Evolutionary conservation across 129 eudicot species (phyloP), one percentile per base, ranked within the genome.

Genomic region (Flaveria bidentis): DNA sequence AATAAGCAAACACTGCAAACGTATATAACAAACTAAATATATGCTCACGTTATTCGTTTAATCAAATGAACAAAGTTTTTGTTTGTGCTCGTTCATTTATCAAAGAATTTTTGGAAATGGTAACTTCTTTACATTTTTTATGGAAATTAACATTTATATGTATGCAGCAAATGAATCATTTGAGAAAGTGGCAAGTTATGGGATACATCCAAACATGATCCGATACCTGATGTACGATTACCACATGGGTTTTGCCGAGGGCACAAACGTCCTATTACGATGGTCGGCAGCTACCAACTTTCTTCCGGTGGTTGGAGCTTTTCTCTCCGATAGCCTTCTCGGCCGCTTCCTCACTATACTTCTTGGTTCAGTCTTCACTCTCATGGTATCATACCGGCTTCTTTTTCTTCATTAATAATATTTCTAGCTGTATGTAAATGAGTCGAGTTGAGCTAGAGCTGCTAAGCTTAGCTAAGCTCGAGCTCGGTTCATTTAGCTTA

Each of bases 111-210:
- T 5, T 6, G 5, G 1, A 5, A 6, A 0, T 30, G 36, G 36
- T 30, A 3, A 30, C 28, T 26, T 26, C 28, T 26, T 26, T 26
- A 26, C 28, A 26, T 28, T 28, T 28, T 33, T 5, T 33, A 33
- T 0, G 2, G 4, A 33, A 4, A 33, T 44, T 44, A 4, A 49
- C 12, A 47, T 47, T 1, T 46, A 4, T 6, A 15, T 52, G 20
- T 0, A 39, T 49, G 58, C 82, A 90, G 97, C 87, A 71, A 92
- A 89, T 83, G 98, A 92, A 70, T 76, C 95, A 69, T 84, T 93
- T 74, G 98, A 93, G 85, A 93, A 87, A 84, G 96, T 93, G 68
- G 98, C 98, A 69, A 93, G 92, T 76, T 93, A 74, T 74, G 98
- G 98, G 15, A 61, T 93, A 26, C 50, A 76, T 52, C 96, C 98